Evolutionary conservation across 2,329 filamentous ascomycete species (phyloP).

Genomic region (Talaromyces sp.): DNA sequence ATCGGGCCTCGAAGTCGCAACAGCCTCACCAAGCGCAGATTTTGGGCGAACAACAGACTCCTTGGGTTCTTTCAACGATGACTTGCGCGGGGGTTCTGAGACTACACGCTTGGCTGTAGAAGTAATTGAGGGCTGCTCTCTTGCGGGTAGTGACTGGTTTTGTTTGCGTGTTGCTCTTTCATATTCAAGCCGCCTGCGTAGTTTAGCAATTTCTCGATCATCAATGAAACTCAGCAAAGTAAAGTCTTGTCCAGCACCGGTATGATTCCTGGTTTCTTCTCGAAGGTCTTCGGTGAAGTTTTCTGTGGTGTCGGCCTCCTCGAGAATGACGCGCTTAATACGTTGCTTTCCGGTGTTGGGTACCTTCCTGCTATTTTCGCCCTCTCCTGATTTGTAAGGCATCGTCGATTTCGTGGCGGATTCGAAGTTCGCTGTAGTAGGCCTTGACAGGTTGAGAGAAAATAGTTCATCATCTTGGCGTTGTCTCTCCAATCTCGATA

Average conservation of each 20-base stretch:
- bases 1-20: conserved; percentile 29
- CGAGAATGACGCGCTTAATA: conserved; percentile 36
- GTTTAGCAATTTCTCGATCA: conserved; percentile 49
- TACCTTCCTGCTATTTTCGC: conserved; percentile 27
- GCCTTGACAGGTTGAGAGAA: conserved; percentile 32
- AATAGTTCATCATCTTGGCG: conserved; percentile 39
- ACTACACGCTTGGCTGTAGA: conserved; percentile 39
- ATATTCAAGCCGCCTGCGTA: conserved; percentile 55
- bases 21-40: conserved; percentile 35
- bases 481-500: conserved; percentile 35
- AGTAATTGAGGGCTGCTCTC: conserved; percentile 38
- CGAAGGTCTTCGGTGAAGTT: conserved; percentile 26
- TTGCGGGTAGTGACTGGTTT: conserved; percentile 30
- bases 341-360: conserved; percentile 39
- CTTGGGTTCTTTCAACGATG: conserved; percentile 53
- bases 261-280: conserved; percentile 28
- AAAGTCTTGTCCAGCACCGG: conserved; percentile 36
- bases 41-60: conserved; percentile 31
- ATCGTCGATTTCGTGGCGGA: conserved; percentile 12
- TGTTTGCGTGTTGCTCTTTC: conserved; percentile 48
- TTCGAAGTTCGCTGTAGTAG: conserved; percentile 24
- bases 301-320: conserved; percentile 31
- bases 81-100: conserved; percentile 48
- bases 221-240: conserved; percentile 57
- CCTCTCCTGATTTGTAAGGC: conserved; percentile 17